phyloP scores from a whole-genome alignment of 2,329 filamentous ascomycete species.

The Polytolypa hystricis region DNA sequence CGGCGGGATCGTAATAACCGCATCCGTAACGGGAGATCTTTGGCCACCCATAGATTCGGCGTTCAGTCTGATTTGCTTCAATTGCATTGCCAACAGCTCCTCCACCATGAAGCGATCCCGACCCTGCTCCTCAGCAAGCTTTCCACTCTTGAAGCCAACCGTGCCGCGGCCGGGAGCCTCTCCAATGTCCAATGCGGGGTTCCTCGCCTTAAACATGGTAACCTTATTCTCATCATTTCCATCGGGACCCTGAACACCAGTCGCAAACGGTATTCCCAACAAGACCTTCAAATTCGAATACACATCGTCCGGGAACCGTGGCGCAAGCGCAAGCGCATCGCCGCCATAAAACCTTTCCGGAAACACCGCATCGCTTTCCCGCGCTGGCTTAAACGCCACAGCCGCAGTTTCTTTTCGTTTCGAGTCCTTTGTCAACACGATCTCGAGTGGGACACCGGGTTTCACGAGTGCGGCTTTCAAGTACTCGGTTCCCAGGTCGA shows the following conservation, averaged over 20 bases:
- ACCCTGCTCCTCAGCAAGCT: conserved; percentile 53
- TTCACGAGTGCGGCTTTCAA: conserved; percentile 95
- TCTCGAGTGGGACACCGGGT: conserved; percentile 92
- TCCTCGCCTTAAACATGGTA: conserved; percentile 59
- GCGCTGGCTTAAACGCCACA: conserved; percentile 84
- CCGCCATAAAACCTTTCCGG: conserved; percentile 88
- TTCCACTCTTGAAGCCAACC: conserved; percentile 69
- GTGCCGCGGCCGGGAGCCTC: conserved; percentile 48
- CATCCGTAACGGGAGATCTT: conserved; percentile 61
- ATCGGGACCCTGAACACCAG: conserved; percentile 30
- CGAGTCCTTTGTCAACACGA: conserved; percentile 95
- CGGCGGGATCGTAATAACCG: conserved; percentile 77
- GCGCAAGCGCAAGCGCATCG: conserved; percentile 76
- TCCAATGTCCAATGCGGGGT: conserved; percentile 66
- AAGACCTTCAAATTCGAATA: conserved; percentile 90
- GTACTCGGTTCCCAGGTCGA: conserved; percentile 93
- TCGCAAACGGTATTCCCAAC: conserved; percentile 57
- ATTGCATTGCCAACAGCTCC: conserved; percentile 90
- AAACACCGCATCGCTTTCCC: conserved; percentile 53
- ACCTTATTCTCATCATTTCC: conserved; percentile 40
- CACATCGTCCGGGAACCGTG: conserved; percentile 83
- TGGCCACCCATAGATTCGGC: conserved; percentile 74
- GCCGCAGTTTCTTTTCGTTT: conserved; percentile 89
- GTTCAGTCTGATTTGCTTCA: conserved; percentile 82
- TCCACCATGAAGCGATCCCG: conserved; percentile 61